Evolutionary conservation across 2,329 filamentous ascomycete species (phyloP).

Genomic region (Diaporthe capsici): DNA sequence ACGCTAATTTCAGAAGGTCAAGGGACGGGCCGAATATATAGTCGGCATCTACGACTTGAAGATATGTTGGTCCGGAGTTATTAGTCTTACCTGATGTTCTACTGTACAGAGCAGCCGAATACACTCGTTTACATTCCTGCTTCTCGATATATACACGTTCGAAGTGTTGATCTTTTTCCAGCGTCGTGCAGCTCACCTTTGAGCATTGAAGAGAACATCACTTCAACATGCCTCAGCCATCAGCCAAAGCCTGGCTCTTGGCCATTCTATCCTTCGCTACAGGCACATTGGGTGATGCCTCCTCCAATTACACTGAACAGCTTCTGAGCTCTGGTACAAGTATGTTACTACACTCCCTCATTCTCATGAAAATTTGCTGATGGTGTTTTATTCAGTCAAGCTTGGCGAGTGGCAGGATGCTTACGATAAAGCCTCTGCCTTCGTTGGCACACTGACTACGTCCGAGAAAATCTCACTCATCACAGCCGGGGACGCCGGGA

Average conservation of each 20-base stretch:
- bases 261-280: slow-evolving; percentile 9
- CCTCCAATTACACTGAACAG: not conserved
- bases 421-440: slow-evolving; percentile 13
- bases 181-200: too few species aligned
- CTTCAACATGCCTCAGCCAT: not conserved
- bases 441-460: not conserved
- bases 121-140: not conserved
- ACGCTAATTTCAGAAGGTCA: not conserved
- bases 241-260: slow-evolving; percentile 9
- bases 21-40: not conserved
- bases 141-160: not conserved
- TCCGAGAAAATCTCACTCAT: slow-evolving; percentile 14
- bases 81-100: not conserved
- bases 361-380: not conserved
- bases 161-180: not conserved
- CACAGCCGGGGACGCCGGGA: not conserved
- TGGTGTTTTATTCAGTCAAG: not conserved
- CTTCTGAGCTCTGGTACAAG: slow-evolving; percentile 15
- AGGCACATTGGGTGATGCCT: slow-evolving; percentile 7
- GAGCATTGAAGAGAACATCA: not conserved
- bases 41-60: not conserved
- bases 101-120: not conserved
- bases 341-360: not conserved
- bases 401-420: slow-evolving; percentile 33
- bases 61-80: not conserved